Percentiles rank a stretch among this genome's conserved stretches.
Evolutionary conservation across 1,284 basidiomycete genomes (phyloP).

Genomic region (Fistulina hepatica): DNA sequence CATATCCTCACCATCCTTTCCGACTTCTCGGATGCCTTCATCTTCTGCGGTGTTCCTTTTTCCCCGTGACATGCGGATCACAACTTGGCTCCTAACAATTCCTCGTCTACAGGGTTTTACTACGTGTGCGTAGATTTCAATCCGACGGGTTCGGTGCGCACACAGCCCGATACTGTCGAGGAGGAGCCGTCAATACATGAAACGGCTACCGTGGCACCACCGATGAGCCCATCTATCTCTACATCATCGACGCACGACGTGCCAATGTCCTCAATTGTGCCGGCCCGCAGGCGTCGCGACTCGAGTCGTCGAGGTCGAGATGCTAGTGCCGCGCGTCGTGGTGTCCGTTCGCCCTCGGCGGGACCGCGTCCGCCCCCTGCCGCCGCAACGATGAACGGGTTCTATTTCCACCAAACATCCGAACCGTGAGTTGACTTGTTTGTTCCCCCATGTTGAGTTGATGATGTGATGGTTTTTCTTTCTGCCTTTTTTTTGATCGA

Average conservation of each 20-base stretch:
- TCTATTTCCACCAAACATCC: constrained; percentile 89
- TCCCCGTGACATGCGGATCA: no score
- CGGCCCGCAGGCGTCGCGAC: constrained; percentile 23
- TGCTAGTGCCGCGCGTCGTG: constrained; percentile 16
- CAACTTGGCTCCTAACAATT: no score
- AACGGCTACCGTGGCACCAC: background rate
- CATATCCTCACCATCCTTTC: background rate
- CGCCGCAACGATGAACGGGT: constrained; percentile 73
- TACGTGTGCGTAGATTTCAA: constrained; percentile 77
- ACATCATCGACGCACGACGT: constrained; percentile 10
- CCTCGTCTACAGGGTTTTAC: constrained; percentile 58
- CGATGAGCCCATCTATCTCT: background rate
- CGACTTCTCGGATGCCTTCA: background rate
- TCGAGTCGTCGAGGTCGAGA: background rate
- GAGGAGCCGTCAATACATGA: constrained; percentile 11
- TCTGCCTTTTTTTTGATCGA: constrained; percentile 9
- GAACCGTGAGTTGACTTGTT: constrained; percentile 69
- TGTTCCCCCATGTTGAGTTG: no score
- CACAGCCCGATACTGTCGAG: constrained; percentile 12
- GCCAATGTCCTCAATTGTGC: constrained; percentile 15
- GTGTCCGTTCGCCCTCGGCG: constrained; percentile 28
- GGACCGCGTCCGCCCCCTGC: constrained; percentile 30
- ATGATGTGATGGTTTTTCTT: no score
- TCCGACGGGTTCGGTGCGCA: constrained; percentile 28
- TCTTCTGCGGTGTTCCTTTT: background rate